Percentiles rank a stretch among this genome's conserved stretches.
Evolutionary conservation across 495 filamentous ascomycete species (phyloP).

Genomic region (Hyphodiscus hymeniophilus): DNA sequence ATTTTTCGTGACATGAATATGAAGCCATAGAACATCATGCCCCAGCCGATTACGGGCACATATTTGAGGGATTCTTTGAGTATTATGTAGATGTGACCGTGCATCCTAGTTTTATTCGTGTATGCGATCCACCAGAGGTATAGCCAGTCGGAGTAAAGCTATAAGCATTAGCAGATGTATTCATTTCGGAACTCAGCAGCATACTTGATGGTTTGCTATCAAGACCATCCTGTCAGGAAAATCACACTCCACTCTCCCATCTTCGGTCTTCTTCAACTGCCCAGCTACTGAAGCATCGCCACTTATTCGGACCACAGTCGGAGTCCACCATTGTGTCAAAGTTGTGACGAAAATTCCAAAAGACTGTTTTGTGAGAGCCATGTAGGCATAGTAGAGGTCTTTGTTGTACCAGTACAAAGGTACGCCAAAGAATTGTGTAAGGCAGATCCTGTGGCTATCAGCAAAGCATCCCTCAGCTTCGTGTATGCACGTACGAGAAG

Average conservation of each 20-base stretch:
- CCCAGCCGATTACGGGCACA: constrained; percentile 65
- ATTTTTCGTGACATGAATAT: constrained; percentile 80
- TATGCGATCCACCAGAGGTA: constrained; percentile 88
- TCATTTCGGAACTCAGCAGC: too few species aligned
- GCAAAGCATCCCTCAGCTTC: background rate
- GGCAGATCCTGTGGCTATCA: constrained; percentile 41
- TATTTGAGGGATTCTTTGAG: constrained; percentile 74
- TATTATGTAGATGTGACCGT: constrained; percentile 81
- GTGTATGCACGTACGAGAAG: constrained; percentile 15
- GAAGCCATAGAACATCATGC: constrained; percentile 78
- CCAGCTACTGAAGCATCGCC: constrained; percentile 66
- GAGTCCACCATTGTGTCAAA: constrained; percentile 76
- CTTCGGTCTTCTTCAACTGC: constrained; percentile 52
- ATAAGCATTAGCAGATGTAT: constrained; percentile 9
- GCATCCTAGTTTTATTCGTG: constrained; percentile 54
- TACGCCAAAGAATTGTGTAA: constrained; percentile 57
- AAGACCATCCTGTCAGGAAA: constrained; percentile 73
- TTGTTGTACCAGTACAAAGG: constrained; percentile 63
- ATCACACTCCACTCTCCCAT: constrained; percentile 60
- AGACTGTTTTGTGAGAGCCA: constrained; percentile 66
- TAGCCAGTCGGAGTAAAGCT: constrained; percentile 79
- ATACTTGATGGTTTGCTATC: constrained; percentile 77
- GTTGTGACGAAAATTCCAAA: constrained; percentile 68
- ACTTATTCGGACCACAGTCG: constrained; percentile 66
- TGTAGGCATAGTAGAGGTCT: constrained; percentile 67